Conservation (phyloP, 2,329 filamentous ascomycete genomes). For the Pseudocercospora fijiensis region DNA sequence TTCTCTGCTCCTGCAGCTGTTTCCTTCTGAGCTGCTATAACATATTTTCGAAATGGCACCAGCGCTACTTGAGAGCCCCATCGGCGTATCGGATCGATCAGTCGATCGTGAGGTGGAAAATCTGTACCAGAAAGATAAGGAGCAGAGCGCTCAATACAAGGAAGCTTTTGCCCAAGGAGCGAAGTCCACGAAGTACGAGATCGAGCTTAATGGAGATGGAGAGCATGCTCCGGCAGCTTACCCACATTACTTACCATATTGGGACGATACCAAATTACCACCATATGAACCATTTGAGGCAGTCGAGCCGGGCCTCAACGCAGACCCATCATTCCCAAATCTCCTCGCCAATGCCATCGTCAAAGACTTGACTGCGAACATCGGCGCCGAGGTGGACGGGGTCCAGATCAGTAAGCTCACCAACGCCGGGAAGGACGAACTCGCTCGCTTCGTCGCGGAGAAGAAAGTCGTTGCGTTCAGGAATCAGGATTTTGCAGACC, state of each 20-base stretch:
- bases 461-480: conserved; percentile 78
- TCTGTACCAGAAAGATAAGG: conserved; percentile 30
- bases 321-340: conserved; percentile 67
- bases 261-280: conserved; percentile 51
- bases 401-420: conserved; percentile 69
- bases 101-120: conserved; percentile 29
- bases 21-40: conserved; percentile 3
- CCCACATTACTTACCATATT: conserved; percentile 57
- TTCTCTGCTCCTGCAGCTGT: neutral
- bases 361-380: conserved; percentile 67
- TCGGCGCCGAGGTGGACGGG: conserved; percentile 69
- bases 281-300: conserved; percentile 70
- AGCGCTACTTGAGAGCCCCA: conserved; percentile 42
- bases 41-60: conserved; percentile 42
- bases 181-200: conserved; percentile 48
- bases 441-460: conserved; percentile 72
- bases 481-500: conserved; percentile 64
- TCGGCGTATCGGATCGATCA: conserved; percentile 25
- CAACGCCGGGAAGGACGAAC: conserved; percentile 70
- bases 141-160: conserved; percentile 38
- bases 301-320: conserved; percentile 72
- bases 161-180: conserved; percentile 47
- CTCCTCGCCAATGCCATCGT: conserved; percentile 58
- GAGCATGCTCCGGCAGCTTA: conserved; percentile 55
- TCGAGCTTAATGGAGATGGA: conserved; percentile 54